phyloP scores from a whole-genome alignment of 208 protist genomes.

The Trypanosoma grayi region DNA sequence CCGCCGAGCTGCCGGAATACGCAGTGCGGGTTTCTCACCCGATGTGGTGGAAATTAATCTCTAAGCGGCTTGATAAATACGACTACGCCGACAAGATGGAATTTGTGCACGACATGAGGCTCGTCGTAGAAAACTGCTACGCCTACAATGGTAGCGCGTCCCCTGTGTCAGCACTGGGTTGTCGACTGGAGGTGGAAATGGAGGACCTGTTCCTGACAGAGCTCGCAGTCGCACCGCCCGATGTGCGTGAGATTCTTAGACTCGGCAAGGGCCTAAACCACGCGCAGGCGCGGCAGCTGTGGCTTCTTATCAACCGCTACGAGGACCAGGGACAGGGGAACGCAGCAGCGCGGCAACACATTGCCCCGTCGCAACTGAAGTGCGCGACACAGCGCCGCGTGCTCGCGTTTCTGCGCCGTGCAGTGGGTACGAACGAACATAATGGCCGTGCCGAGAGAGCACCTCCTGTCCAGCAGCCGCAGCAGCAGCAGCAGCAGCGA shows the following conservation, averaged over 20 bases:
- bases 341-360: slow-evolving; percentile 24
- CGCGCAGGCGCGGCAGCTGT: slow-evolving; percentile 34
- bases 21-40: slow-evolving; percentile 32
- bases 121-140: slow-evolving; percentile 82
- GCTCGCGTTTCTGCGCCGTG: slow-evolving; percentile 33
- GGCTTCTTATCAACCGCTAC: slow-evolving; percentile 55
- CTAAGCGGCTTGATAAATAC: slow-evolving; percentile 56
- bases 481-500: slow-evolving; percentile 15
- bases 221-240: slow-evolving; percentile 45
- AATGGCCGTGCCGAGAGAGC: slow-evolving; percentile 1
- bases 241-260: slow-evolving; percentile 31
- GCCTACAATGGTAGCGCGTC: slow-evolving; percentile 61
- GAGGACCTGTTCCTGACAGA: slow-evolving; percentile 80
- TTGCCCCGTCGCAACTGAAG: slow-evolving; percentile 45
- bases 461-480: not conserved
- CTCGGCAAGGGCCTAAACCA: slow-evolving; percentile 29
- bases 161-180: slow-evolving; percentile 35
- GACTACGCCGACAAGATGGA: slow-evolving; percentile 46
- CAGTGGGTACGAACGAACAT: not conserved
- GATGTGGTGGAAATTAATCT: slow-evolving; percentile 72
- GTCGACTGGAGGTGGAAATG: slow-evolving; percentile 69
- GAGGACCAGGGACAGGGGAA: slow-evolving; percentile 33
- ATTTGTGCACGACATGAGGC: slow-evolving; percentile 83
- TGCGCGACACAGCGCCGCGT: slow-evolving; percentile 71
- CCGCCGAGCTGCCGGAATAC: slow-evolving; percentile 52